phyloP scores from a whole-genome alignment of 805 yeast species.

The Pichia gijzeniarum region DNA sequence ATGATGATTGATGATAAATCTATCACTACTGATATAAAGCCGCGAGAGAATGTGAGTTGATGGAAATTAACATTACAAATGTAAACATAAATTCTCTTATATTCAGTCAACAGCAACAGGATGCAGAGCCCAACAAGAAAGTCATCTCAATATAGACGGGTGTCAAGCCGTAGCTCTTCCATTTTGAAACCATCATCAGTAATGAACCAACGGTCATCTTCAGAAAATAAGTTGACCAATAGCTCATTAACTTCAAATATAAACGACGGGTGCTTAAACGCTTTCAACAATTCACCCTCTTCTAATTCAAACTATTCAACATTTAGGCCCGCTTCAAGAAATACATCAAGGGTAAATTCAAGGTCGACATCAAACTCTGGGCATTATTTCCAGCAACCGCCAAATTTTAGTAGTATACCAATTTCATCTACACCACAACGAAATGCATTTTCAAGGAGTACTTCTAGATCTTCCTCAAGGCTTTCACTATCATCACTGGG shows the following conservation, averaged over 20 bases:
- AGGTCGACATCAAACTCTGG: background rate
- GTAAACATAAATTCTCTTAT: background rate
- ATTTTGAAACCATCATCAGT: conserved; percentile 2
- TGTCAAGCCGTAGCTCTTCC: background rate
- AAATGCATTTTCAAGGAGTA: conserved; percentile 5
- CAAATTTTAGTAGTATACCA: background rate
- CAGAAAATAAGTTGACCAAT: background rate
- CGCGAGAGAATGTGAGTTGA: too few relatives aligned
- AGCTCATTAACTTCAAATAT: background rate
- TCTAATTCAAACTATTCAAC: background rate
- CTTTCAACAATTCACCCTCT: background rate
- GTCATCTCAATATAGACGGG: background rate
- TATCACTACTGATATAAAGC: too few relatives aligned
- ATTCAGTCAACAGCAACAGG: too few relatives aligned
- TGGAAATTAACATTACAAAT: background rate
- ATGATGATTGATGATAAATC: too few relatives aligned
- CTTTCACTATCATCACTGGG: conserved; percentile 8
- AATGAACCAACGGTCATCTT: background rate
- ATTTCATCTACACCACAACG: conserved; percentile 2
- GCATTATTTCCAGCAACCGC: conserved; percentile 2
- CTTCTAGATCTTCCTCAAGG: conserved; percentile 13
- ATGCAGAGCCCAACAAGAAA: conserved; percentile 8
- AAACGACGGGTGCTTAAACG: background rate
- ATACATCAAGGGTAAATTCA: conserved; percentile 1
- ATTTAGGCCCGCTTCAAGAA: conserved; percentile 1